These are phyloP conservation scores for Nakaseomyces sp. DNA, from an alignment of 1,139 yeast genomes.

Conservation along the genomic window DNA sequence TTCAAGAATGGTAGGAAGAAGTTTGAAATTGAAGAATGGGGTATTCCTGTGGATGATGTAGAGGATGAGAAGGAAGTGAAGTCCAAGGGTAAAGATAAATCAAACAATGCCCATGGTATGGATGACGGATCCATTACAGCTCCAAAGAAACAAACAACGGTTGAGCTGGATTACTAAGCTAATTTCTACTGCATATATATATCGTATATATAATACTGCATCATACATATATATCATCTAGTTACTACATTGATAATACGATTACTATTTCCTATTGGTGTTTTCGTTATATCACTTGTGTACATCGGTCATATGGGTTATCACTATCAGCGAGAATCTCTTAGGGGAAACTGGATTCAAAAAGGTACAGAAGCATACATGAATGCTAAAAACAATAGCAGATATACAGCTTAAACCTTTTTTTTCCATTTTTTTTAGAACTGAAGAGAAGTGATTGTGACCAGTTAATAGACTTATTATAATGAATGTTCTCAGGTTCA, in stretches of 20 bases:
- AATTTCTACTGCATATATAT: background rate
- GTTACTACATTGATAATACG: too few species aligned
- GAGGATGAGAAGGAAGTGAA: conserved; percentile 35
- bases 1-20: conserved; percentile 76
- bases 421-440: too few species aligned
- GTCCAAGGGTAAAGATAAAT: conserved; percentile 2
- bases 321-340: background rate
- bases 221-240: too few species aligned
- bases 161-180: conserved; percentile 13
- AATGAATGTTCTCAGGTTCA: conserved; percentile 27
- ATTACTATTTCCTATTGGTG: too few species aligned
- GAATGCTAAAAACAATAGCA: too few species aligned
- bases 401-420: too few species aligned
- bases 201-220: too few species aligned
- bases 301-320: background rate
- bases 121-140: conserved; percentile 9
- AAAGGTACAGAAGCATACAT: too few species aligned
- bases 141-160: conserved; percentile 13
- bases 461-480: too few species aligned
- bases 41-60: conserved; percentile 84
- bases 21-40: conserved; percentile 87
- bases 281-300: background rate
- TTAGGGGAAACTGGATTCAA: background rate
- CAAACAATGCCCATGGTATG: conserved; percentile 4
- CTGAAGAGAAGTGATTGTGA: too few species aligned